Conservation (phyloP, 1,139 yeast genomes). For the Protomyces gravidus region DNA sequence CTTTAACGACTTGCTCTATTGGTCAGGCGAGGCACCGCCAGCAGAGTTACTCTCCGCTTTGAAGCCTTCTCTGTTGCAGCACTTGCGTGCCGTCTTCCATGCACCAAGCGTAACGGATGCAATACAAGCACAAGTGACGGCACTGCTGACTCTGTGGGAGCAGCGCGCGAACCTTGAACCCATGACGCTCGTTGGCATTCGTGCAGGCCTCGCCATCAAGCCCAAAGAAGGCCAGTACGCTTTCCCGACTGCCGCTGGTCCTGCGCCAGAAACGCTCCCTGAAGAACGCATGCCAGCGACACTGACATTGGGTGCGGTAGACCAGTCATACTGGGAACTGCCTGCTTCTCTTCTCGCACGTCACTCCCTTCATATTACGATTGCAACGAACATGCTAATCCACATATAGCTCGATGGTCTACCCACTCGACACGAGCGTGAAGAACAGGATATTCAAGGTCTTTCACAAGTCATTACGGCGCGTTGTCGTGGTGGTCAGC, state of each 20-base stretch:
- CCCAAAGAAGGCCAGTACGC: background rate
- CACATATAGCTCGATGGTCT: background rate
- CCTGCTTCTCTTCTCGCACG: slow-evolving; percentile 2
- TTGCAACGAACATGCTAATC: background rate
- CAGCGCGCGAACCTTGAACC: background rate
- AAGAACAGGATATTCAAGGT: background rate
- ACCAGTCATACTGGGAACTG: background rate
- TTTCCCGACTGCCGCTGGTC: background rate
- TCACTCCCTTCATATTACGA: background rate
- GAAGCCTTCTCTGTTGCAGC: background rate
- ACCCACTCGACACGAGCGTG: background rate
- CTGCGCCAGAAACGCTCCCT: background rate
- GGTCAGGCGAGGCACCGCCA: background rate
- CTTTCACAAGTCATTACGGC: background rate
- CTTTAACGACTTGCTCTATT: background rate
- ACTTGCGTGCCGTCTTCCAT: background rate
- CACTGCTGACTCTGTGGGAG: background rate
- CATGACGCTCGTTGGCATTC: background rate
- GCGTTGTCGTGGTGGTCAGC: background rate
- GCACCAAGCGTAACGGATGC: background rate
- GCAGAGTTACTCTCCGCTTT: background rate
- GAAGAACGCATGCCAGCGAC: background rate
- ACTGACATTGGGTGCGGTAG: background rate
- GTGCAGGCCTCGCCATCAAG: background rate
- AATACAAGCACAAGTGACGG: background rate